Percentiles rank a stretch among this genome's conserved stretches.
phyloP scores from a whole-genome alignment of 2,329 filamentous ascomycete species.

The Diaporthe helianthi region DNA sequence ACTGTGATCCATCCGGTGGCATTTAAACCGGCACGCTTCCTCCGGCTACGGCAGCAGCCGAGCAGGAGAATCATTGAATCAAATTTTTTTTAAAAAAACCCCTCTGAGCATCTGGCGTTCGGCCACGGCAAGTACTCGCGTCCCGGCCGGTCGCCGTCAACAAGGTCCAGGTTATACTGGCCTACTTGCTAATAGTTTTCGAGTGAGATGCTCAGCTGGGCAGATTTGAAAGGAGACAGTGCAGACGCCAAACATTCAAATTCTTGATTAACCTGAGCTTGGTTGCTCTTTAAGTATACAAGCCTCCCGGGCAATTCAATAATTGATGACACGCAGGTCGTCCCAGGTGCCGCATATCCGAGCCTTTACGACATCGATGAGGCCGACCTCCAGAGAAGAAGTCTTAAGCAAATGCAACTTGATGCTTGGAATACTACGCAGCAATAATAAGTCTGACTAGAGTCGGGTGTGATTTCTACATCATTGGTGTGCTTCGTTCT shows the following conservation, averaged over 20 bases:
- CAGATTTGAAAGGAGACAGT: too few relatives aligned
- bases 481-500: constrained; percentile 1
- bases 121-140: neutral
- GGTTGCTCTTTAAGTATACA: neutral
- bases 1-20: too few relatives aligned
- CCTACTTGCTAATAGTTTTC: neutral
- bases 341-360: neutral
- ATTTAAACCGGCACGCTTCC: too few relatives aligned
- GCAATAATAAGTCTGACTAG: neutral
- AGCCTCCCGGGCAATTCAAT: neutral
- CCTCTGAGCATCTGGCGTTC: neutral
- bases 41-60: neutral
- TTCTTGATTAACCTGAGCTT: neutral
- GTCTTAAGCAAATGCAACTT: neutral
- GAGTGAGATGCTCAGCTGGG: too few relatives aligned
- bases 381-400: neutral
- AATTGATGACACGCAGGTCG: too few relatives aligned
- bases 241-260: too few relatives aligned
- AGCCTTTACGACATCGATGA: neutral
- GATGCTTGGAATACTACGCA: neutral
- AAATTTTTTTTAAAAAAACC: neutral
- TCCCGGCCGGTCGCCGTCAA: neutral
- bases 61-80: neutral
- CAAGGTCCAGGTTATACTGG: neutral
- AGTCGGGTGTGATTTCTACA: neutral